These are phyloP conservation scores for Geranium rotundifolium DNA, from an alignment of 345 rosid genomes.

Conservation along the genomic window DNA sequence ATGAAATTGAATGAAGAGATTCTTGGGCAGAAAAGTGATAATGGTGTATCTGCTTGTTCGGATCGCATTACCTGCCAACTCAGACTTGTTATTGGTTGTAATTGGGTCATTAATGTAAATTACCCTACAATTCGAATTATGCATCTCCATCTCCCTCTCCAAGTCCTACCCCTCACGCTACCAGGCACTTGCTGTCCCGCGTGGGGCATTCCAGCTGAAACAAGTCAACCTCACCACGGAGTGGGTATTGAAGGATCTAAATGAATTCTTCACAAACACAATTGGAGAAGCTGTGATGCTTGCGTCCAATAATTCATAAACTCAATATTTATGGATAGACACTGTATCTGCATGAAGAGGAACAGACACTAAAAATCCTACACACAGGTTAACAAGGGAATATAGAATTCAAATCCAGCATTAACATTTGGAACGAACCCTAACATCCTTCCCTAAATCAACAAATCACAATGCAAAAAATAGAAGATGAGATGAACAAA, in stretches of 20 bases:
- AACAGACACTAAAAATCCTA: background rate
- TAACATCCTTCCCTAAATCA: background rate
- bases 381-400: too few relatives aligned
- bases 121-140: constrained; percentile 41
- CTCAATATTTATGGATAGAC: too few relatives aligned
- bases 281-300: too few relatives aligned
- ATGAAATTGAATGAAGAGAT: constrained; percentile 73
- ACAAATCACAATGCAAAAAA: background rate
- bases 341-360: background rate
- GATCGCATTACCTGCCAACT: constrained; percentile 69
- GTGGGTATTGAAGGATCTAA: constrained; percentile 4
- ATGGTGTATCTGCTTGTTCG: constrained; percentile 65
- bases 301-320: too few relatives aligned
- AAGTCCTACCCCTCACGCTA: constrained; percentile 40
- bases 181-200: constrained; percentile 20
- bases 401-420: too few relatives aligned
- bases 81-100: constrained; percentile 58
- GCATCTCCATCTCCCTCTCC: constrained; percentile 34
- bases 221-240: background rate
- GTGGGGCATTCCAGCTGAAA: constrained; percentile 43
- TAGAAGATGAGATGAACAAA: background rate
- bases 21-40: constrained; percentile 63
- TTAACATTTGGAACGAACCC: too few relatives aligned
- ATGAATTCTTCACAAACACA: background rate
- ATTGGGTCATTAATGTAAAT: constrained; percentile 57